phyloP scores from a whole-genome alignment of 2,329 filamentous ascomycete species.

The Aspergillus fumigatiaffinis region DNA sequence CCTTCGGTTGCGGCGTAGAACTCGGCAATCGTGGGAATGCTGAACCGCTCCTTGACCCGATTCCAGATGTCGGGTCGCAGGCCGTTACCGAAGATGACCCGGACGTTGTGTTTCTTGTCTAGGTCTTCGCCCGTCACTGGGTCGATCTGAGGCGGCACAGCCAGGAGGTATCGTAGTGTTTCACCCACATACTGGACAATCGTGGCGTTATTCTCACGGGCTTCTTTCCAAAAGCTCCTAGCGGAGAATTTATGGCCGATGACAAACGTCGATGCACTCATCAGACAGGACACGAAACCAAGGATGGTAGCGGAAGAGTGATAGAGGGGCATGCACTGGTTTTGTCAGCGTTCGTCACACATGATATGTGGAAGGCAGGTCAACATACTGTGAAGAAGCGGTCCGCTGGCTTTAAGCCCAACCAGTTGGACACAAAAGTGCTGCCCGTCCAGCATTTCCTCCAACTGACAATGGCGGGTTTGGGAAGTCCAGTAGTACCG shows the following conservation, averaged over 20 bases:
- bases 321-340: constrained; percentile 80
- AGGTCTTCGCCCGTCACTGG: constrained; percentile 62
- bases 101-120: constrained; percentile 70
- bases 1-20: constrained; percentile 81
- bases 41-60: constrained; percentile 75
- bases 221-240: constrained; percentile 71
- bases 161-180: constrained; percentile 76
- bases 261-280: constrained; percentile 62
- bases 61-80: constrained; percentile 84
- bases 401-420: constrained; percentile 59
- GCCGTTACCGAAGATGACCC: constrained; percentile 77
- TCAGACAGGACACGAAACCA: constrained; percentile 60
- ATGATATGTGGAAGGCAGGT: not conserved
- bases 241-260: constrained; percentile 76
- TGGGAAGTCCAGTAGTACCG: constrained; percentile 80
- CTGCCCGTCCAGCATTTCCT: constrained; percentile 57
- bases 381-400: constrained; percentile 67
- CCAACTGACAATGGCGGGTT: constrained; percentile 74
- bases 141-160: constrained; percentile 60
- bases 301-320: constrained; percentile 74
- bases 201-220: constrained; percentile 66
- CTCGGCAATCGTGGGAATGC: constrained; percentile 67
- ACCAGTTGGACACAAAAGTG: constrained; percentile 52
- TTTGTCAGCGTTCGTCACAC: not conserved
- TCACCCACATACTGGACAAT: constrained; percentile 86